Evolutionary conservation across 2,329 filamentous ascomycete species (phyloP).

Genomic region (Penicillium hesseltinei): DNA sequence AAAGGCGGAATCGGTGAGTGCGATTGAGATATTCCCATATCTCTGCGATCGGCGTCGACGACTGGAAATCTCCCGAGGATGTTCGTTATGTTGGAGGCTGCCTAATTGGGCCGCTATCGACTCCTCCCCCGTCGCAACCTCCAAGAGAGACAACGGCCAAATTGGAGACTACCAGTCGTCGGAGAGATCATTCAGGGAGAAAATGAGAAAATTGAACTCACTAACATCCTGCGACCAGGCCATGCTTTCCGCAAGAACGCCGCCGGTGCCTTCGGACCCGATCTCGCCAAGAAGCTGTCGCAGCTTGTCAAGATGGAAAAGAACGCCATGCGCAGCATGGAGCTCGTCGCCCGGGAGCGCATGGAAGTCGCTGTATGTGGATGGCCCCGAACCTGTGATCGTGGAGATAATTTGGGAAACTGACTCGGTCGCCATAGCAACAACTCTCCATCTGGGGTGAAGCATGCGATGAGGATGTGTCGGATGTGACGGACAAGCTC

Average conservation of each 20-base stretch:
- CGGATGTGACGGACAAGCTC: slow-evolving; percentile 97
- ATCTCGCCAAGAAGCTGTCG: slow-evolving; percentile 95
- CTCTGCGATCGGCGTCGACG: slow-evolving; percentile 1
- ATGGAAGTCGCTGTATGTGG: slow-evolving; percentile 93
- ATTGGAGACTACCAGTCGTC: background rate
- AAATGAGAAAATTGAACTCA: background rate
- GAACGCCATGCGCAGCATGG: slow-evolving; percentile 98
- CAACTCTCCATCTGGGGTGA: slow-evolving; percentile 99
- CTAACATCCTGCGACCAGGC: slow-evolving; percentile 47
- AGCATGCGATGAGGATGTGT: slow-evolving; percentile 92
- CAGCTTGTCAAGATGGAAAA: slow-evolving; percentile 99
- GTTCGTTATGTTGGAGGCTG: slow-evolving; percentile 3
- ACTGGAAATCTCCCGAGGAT: background rate
- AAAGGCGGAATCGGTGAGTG: slow-evolving; percentile 78
- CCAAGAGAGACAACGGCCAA: background rate
- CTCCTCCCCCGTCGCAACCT: background rate
- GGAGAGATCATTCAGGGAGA: background rate
- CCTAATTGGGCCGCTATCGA: slow-evolving; percentile 13
- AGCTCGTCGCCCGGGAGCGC: slow-evolving; percentile 88
- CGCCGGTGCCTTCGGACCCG: slow-evolving; percentile 62
- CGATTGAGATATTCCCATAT: slow-evolving; percentile 18
- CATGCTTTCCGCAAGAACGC: slow-evolving; percentile 59
- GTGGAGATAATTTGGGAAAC: background rate
- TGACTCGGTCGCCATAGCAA: slow-evolving; percentile 60
- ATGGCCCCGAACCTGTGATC: background rate